These are phyloP conservation scores for Huntiella omanensis DNA, from an alignment of 2,329 filamentous ascomycete genomes.

Conservation along the genomic window DNA sequence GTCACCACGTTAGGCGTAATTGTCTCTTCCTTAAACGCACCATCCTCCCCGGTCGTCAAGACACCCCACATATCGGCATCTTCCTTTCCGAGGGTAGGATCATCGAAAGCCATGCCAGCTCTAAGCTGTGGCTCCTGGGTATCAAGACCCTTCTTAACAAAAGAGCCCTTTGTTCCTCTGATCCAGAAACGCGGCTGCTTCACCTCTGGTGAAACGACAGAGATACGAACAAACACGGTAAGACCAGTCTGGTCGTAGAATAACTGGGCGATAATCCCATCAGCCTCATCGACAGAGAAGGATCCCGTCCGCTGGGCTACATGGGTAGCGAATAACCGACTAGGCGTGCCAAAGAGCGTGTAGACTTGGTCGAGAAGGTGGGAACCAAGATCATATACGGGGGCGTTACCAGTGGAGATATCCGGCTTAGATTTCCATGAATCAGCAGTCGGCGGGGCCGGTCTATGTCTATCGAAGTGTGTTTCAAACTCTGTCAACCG, in stretches of 20 bases:
- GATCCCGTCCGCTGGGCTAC: slow-evolving; percentile 40
- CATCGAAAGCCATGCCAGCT: slow-evolving; percentile 39
- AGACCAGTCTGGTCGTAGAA: slow-evolving; percentile 40
- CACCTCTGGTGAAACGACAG: slow-evolving; percentile 49
- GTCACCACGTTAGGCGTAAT: slow-evolving; percentile 45
- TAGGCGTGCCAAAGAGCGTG: slow-evolving; percentile 49
- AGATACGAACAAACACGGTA: slow-evolving; percentile 49
- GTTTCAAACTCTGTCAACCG: slow-evolving; percentile 61
- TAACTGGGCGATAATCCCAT: slow-evolving; percentile 44
- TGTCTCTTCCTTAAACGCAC: slow-evolving; percentile 28
- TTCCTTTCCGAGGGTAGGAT: slow-evolving; percentile 47
- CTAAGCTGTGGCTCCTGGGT: slow-evolving; percentile 58
- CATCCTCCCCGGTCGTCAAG: slow-evolving; percentile 36
- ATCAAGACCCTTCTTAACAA: slow-evolving; percentile 53
- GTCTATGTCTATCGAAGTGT: slow-evolving; percentile 60
- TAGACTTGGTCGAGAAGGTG: slow-evolving; percentile 63
- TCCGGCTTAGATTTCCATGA: slow-evolving; percentile 48
- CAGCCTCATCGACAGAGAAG: slow-evolving; percentile 27
- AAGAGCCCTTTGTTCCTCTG: slow-evolving; percentile 53
- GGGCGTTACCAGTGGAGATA: slow-evolving; percentile 44
- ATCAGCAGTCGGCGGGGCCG: slow-evolving; percentile 27
- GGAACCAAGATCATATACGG: slow-evolving; percentile 55
- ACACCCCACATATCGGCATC: slow-evolving; percentile 33
- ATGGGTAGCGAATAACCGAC: slow-evolving; percentile 47
- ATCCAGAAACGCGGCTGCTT: slow-evolving; percentile 62